phyloP scores from a whole-genome alignment of 768 basidiomycete species.

The Amylocystis lapponica region DNA sequence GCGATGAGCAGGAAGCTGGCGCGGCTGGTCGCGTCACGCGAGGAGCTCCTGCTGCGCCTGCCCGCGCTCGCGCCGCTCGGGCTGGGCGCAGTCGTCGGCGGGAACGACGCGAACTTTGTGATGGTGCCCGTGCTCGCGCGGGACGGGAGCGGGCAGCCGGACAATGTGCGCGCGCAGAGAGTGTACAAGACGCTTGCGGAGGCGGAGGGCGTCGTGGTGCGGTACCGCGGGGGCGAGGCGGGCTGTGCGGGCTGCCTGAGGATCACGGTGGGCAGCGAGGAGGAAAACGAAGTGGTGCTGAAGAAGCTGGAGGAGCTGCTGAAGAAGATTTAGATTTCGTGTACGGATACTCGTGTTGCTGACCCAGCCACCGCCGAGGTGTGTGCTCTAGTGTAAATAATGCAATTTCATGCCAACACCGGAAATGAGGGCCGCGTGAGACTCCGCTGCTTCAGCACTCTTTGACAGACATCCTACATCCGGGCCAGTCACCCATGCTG shows the following conservation, averaged over 20 bases:
- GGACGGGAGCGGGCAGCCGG: slow-evolving; percentile 35
- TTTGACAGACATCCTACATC: too few species aligned
- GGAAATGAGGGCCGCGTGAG: too few species aligned
- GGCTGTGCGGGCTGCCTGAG: slow-evolving; percentile 87
- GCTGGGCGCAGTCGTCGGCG: slow-evolving; percentile 67
- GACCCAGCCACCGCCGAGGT: too few species aligned
- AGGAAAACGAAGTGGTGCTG: slow-evolving; percentile 66
- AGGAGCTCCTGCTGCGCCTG: slow-evolving; percentile 46
- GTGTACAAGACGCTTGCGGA: slow-evolving; percentile 86
- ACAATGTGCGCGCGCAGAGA: slow-evolving; percentile 53
- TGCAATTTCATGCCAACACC: too few species aligned
- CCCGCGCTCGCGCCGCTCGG: slow-evolving; percentile 42
- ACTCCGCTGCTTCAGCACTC: too few species aligned
- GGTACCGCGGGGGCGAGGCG: slow-evolving; percentile 79
- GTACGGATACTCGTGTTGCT: too few species aligned
- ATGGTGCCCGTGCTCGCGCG: slow-evolving; percentile 67
- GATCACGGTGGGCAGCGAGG: slow-evolving; percentile 82
- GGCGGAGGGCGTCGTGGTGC: slow-evolving; percentile 79
- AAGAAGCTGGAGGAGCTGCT: slow-evolving; percentile 48
- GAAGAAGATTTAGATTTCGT: slow-evolving; percentile 21
- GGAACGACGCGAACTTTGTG: slow-evolving; percentile 87
- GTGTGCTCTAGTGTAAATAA: too few species aligned
- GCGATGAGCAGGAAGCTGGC: slow-evolving; percentile 61
- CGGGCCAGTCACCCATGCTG: too few species aligned
- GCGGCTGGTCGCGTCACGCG: slow-evolving; percentile 55